Percentiles rank a stretch among this genome's conserved stretches.
Evolutionary conservation across 495 filamentous ascomycete genomes (phyloP).

Genomic region (Penicillium cataractarum): DNA sequence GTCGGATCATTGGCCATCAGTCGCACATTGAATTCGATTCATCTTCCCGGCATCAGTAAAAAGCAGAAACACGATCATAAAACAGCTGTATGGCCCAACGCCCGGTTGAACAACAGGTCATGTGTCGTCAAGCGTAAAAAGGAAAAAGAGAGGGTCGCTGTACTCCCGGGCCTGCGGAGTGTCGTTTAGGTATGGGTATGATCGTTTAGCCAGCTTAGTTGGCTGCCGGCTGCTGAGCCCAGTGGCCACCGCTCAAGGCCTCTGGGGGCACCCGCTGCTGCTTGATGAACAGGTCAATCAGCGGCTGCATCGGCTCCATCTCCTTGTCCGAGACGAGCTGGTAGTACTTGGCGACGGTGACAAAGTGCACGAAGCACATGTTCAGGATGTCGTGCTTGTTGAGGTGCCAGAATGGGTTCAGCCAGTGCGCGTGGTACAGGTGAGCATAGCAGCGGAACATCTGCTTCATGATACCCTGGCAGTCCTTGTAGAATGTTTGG

Average conservation of each 20-base stretch:
- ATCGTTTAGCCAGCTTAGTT: slow-evolving; percentile 25
- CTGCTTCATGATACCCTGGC: slow-evolving; percentile 89
- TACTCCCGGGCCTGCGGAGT: slow-evolving; percentile 28
- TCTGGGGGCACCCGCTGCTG: slow-evolving; percentile 81
- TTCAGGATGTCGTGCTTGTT: slow-evolving; percentile 85
- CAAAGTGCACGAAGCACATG: slow-evolving; percentile 93
- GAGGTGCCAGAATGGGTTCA: slow-evolving; percentile 81
- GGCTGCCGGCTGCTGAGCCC: slow-evolving; percentile 45
- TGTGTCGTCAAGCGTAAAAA: slow-evolving; percentile 29
- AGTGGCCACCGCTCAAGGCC: slow-evolving; percentile 53
- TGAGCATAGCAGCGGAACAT: slow-evolving; percentile 98
- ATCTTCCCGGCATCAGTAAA: slow-evolving; percentile 25
- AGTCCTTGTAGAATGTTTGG: slow-evolving; percentile 79
- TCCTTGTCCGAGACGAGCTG: slow-evolving; percentile 81
- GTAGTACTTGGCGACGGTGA: slow-evolving; percentile 83
- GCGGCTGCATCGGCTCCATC: slow-evolving; percentile 88
- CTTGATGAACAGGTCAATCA: slow-evolving; percentile 86
- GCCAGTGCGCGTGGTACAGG: slow-evolving; percentile 82
- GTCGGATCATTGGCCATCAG: slow-evolving; percentile 32
- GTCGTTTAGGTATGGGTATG: not conserved
- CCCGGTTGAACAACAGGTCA: slow-evolving; percentile 44
- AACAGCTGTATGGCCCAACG: slow-evolving; percentile 37
- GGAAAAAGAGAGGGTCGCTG: slow-evolving; percentile 19
- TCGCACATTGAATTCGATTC: slow-evolving; percentile 13
- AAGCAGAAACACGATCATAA: slow-evolving; percentile 28